Evolutionary conservation across 2,329 filamentous ascomycete species (phyloP).

Genomic region (Fusarium acutatum): DNA sequence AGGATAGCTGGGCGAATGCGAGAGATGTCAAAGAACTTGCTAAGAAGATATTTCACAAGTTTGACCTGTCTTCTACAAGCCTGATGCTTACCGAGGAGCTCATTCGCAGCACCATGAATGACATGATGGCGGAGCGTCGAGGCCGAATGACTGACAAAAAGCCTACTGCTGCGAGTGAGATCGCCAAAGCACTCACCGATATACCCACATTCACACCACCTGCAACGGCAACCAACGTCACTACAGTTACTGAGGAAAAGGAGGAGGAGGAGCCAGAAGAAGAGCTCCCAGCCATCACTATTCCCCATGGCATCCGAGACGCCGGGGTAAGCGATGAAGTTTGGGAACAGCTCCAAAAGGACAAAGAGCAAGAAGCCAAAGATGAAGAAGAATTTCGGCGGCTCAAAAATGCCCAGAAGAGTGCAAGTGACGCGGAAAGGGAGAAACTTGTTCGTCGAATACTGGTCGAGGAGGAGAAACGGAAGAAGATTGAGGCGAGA

Average conservation of each 20-base stretch:
- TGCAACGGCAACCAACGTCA: not conserved
- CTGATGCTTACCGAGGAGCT: constrained; percentile 31
- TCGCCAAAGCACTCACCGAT: accelerated
- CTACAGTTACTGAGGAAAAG: not conserved
- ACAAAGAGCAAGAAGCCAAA: constrained; percentile 52
- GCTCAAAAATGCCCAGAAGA: constrained; percentile 44
- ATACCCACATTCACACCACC: not conserved
- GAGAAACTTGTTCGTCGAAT: constrained; percentile 48
- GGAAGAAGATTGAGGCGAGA: constrained; percentile 49
- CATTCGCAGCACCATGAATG: constrained; percentile 25
- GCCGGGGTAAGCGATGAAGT: constrained; percentile 65
- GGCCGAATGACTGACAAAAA: constrained; percentile 25
- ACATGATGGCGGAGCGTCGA: constrained; percentile 34
- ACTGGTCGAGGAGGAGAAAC: constrained; percentile 47
- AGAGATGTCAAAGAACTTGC: constrained; percentile 67
- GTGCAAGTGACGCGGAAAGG: constrained; percentile 42
- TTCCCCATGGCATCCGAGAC: constrained; percentile 54
- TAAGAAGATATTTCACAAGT: constrained; percentile 57
- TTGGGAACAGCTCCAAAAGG: constrained; percentile 67
- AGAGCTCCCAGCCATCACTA: not conserved
- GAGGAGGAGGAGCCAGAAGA: not conserved
- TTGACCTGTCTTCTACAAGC: constrained; percentile 16
- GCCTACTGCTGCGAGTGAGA: not conserved
- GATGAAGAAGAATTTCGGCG: constrained; percentile 49
- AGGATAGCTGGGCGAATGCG: constrained; percentile 68